Evolutionary conservation across 768 basidiomycete genomes (phyloP), one percentile per base, ranked within the genome.

Genomic region (Leccinum boreale): DNA sequence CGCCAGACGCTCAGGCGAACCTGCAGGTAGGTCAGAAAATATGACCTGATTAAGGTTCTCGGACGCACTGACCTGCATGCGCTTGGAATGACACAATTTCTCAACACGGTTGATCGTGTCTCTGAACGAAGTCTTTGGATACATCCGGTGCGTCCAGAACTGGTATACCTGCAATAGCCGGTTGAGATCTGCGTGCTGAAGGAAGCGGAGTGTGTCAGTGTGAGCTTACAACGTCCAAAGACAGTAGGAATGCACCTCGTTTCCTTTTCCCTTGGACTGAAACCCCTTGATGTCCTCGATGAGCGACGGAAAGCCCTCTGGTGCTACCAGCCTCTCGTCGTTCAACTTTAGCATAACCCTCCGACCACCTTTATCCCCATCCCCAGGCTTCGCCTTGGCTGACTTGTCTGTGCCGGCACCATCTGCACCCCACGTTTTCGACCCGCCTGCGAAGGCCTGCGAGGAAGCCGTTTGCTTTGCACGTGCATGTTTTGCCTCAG

Each of bases 61-160:
- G 19, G 15, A 49, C 17, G 45, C 36, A 31, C 84, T 60, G 67
- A 97, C 96, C 74, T 89, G 81, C 87, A 98, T 90, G 14, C 90
- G 83, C 52, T 85, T 85, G 6, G 90, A 87, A 63, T 90, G 90
- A 67, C 92, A 97, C 11, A 97, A 72, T 64, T 88, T 92, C 77
- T 99, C 96, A 10, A 98, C 84, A 10, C 89, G 81, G 31, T 84
- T 75, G 5, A 96, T 85, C 0, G 94, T 96, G 67, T 97, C 94
- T 47, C 79, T 79, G 71, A 98, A 97, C 42, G 88, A 86, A 4
- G 84, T 87, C 66, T 89, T 92, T 5, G 97, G 97, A 68, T 89
- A 95, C 79, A 99, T 79, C 65, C 81, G 83, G 75, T 98, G 97
- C 4, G 93, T 82, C 97, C 97, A 99, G 65, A 94, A 90, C 67